Conservation (phyloP, 257 asterid species). For the Capsicum baccatum region DNA sequence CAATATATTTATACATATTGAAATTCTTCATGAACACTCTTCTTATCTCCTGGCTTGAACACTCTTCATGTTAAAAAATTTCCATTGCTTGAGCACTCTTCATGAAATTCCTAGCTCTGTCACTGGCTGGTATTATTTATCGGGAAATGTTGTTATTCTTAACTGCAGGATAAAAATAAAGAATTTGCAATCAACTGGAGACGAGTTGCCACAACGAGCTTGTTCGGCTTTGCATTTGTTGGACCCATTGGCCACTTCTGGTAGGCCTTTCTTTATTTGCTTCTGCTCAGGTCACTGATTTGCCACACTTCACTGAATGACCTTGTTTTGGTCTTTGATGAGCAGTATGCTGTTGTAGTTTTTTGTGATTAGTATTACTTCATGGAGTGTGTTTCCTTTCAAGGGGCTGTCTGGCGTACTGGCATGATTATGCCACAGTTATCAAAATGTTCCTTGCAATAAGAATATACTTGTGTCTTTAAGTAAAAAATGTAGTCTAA, state of each 20-base stretch:
- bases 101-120: too few relatives aligned
- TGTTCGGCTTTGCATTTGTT: slow-evolving; percentile 88
- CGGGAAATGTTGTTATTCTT: neutral
- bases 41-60: too few relatives aligned
- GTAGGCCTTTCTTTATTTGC: slow-evolving; percentile 49
- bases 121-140: neutral
- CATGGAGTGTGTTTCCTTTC: neutral
- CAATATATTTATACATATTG: too few relatives aligned
- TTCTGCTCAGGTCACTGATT: neutral
- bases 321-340: neutral
- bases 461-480: neutral
- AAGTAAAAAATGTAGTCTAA: neutral
- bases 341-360: neutral
- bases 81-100: too few relatives aligned
- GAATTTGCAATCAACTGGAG: slow-evolving; percentile 77
- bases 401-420: slow-evolving; percentile 3
- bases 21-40: too few relatives aligned
- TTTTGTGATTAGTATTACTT: neutral
- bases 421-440: neutral
- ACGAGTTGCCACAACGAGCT: slow-evolving; percentile 80
- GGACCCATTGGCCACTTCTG: slow-evolving; percentile 96
- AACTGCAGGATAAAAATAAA: slow-evolving; percentile 56
- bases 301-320: neutral
- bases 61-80: too few relatives aligned
- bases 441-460: neutral